Evolutionary conservation across 148 eudicot genomes (phyloP).

Genomic region (Fagopyrum esculentum): DNA sequence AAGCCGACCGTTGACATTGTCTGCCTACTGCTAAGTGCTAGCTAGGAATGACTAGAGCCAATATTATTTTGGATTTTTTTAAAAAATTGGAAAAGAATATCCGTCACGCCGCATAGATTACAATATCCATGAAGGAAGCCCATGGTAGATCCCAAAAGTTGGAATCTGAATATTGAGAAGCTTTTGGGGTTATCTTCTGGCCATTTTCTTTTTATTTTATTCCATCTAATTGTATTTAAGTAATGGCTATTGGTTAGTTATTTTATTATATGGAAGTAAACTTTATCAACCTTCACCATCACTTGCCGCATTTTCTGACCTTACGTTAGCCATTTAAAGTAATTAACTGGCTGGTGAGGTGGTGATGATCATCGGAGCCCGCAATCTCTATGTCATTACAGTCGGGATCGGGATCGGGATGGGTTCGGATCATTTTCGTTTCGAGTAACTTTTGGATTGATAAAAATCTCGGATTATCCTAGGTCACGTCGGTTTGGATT

Average conservation of each 20-base stretch:
- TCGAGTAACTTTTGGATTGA: too few species aligned
- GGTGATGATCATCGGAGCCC: too few species aligned
- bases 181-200: neutral
- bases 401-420: too few species aligned
- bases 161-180: slow-evolving; percentile 6
- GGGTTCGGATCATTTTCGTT: too few species aligned
- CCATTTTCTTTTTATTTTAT: neutral
- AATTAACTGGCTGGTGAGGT: too few species aligned
- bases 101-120: slow-evolving; percentile 10
- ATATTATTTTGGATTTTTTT: neutral
- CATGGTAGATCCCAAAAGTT: slow-evolving; percentile 14
- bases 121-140: neutral
- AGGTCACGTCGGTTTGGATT: too few species aligned
- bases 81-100: neutral
- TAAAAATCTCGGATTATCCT: too few species aligned
- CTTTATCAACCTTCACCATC: too few species aligned
- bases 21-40: neutral
- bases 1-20: slow-evolving; percentile 5
- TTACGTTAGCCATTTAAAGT: too few species aligned
- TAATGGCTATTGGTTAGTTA: neutral
- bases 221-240: neutral
- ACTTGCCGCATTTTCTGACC: too few species aligned
- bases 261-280: too few species aligned
- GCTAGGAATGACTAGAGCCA: neutral
- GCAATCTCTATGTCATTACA: too few species aligned